Evolutionary conservation across 495 filamentous ascomycete species (phyloP).

Genomic region (Ramalina intermedia): DNA sequence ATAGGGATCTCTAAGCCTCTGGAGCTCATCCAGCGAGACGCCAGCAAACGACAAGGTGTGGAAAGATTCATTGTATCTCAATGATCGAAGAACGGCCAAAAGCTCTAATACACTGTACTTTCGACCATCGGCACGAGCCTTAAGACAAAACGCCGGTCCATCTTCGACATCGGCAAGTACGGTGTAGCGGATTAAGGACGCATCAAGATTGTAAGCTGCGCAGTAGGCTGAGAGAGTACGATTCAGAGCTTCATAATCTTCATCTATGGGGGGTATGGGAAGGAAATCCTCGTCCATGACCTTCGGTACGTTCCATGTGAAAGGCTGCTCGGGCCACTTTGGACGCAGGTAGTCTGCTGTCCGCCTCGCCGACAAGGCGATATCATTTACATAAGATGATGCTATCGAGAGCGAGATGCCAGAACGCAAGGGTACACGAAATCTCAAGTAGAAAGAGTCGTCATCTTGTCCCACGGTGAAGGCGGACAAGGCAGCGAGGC

Average conservation of each 20-base stretch:
- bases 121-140: constrained; percentile 43
- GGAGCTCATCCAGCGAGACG: constrained; percentile 54
- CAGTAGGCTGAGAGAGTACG: constrained; percentile 79
- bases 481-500: constrained; percentile 58
- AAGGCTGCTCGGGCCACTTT: constrained; percentile 60
- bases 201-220: constrained; percentile 58
- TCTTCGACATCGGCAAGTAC: constrained; percentile 66
- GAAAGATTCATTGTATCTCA: constrained; percentile 89
- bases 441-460: constrained; percentile 75
- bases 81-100: constrained; percentile 68
- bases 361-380: constrained; percentile 58
- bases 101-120: constrained; percentile 63
- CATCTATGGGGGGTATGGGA: constrained; percentile 43
- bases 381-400: constrained; percentile 60
- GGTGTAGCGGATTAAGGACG: constrained; percentile 60
- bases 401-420: constrained; percentile 58
- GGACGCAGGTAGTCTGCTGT: constrained; percentile 69
- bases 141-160: constrained; percentile 69
- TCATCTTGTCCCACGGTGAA: constrained; percentile 56
- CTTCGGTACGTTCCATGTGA: constrained; percentile 46
- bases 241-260: constrained; percentile 69
- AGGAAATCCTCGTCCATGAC: constrained; percentile 50
- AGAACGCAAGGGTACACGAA: constrained; percentile 57
- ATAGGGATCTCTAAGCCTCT: constrained; percentile 43
- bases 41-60: constrained; percentile 68